phyloP scores from a whole-genome alignment of 306 rosid species.

The Quercus gilva region DNA sequence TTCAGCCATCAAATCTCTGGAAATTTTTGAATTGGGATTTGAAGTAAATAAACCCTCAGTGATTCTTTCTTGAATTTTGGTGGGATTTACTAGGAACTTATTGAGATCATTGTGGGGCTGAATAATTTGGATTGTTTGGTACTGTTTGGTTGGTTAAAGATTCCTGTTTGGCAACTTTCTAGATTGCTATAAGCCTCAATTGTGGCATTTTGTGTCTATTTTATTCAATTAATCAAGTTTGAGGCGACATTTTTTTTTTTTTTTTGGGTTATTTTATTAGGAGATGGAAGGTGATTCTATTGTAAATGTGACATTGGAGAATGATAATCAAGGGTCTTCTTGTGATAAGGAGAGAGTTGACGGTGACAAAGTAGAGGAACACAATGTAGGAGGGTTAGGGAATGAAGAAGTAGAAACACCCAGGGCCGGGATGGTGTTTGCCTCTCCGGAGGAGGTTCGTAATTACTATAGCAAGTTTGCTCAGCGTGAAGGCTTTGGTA shows the following conservation, averaged over 20 bases:
- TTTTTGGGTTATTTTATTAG: background rate
- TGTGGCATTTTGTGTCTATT: too few relatives aligned
- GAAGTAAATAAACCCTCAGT: too few relatives aligned
- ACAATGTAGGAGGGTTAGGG: background rate
- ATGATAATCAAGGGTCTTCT: background rate
- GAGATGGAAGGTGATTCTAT: background rate
- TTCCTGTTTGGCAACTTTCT: too few relatives aligned
- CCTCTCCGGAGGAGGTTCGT: conserved; percentile 18
- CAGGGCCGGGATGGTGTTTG: conserved; percentile 8
- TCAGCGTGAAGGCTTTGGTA: conserved; percentile 12
- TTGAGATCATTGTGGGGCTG: too few relatives aligned
- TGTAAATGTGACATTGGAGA: background rate
- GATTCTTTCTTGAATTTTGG: too few relatives aligned
- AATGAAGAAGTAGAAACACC: conserved; percentile 5
- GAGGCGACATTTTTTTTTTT: background rate
- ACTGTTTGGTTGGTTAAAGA: too few relatives aligned
- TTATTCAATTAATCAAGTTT: too few relatives aligned
- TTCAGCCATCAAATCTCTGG: too few relatives aligned
- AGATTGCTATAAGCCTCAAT: too few relatives aligned
- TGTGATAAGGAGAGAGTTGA: background rate
- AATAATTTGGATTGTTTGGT: too few relatives aligned
- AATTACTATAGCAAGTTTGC: conserved; percentile 13
- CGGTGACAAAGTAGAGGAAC: background rate
- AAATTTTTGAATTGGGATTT: too few relatives aligned
- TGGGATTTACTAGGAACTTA: too few relatives aligned